A percentile compares a stretch with the other conserved stretches of the same genome.
phyloP scores from a whole-genome alignment of 164 flowering plant genomes.

The Pachysandra terminalis region DNA sequence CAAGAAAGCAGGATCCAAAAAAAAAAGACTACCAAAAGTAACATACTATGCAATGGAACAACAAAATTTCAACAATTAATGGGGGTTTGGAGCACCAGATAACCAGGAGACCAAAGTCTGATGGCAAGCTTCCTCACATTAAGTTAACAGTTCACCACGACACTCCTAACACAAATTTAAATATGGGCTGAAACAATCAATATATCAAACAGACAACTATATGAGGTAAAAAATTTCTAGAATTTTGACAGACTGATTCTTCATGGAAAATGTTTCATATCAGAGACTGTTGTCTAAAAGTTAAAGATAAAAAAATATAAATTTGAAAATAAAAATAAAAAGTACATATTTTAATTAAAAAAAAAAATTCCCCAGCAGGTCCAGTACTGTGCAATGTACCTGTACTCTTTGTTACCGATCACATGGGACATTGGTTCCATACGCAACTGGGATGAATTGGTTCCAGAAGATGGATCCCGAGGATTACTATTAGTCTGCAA shows the following conservation, averaged over 20 bases:
- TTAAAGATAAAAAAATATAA: background rate
- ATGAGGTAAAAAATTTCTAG: background rate
- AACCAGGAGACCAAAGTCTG: slow-evolving; percentile 10
- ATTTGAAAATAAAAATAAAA: background rate
- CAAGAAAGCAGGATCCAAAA: background rate
- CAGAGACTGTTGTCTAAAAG: background rate
- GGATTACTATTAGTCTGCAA: slow-evolving; percentile 36
- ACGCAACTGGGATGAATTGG: slow-evolving; percentile 46
- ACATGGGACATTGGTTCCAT: slow-evolving; percentile 60
- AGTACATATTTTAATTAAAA: too few relatives aligned
- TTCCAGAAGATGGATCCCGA: slow-evolving; percentile 38
- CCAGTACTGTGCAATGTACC: slow-evolving; percentile 31
- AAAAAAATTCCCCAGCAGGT: background rate
- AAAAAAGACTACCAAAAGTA: slow-evolving; percentile 4
- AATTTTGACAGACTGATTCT: background rate
- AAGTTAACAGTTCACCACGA: slow-evolving; percentile 11
- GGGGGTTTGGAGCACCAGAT: background rate
- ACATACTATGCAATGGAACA: background rate
- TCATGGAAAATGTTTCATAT: background rate
- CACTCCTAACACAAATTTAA: background rate
- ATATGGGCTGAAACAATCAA: slow-evolving; percentile 11
- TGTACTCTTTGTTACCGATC: slow-evolving; percentile 61
- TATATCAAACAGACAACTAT: background rate
- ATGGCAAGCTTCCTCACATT: slow-evolving; percentile 1
- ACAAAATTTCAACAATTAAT: background rate